A percentile compares a stretch with the other conserved stretches of the same genome.
phyloP scores from a whole-genome alignment of 495 filamentous ascomycete genomes.

The Penicillium antarcticum region DNA sequence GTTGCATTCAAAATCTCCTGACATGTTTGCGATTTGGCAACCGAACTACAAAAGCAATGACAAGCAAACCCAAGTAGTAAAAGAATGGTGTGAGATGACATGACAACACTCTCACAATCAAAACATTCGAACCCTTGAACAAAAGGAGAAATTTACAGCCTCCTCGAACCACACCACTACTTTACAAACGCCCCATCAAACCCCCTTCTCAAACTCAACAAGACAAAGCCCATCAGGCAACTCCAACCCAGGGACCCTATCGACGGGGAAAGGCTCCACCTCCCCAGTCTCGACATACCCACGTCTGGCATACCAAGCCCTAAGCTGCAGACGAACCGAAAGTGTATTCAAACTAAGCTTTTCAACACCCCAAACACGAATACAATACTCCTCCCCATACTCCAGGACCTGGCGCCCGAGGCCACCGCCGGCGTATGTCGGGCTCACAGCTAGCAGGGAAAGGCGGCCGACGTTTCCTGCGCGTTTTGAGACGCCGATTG shows the following conservation, averaged over 20 bases:
- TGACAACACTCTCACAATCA: too few species aligned
- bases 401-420: conserved; percentile 37
- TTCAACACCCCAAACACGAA: conserved; percentile 23
- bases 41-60: too few species aligned
- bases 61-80: too few species aligned
- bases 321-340: conserved; percentile 33
- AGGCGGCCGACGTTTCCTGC: conserved; percentile 26
- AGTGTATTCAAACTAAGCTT: conserved; percentile 37
- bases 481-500: conserved; percentile 30
- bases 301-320: conserved; percentile 41
- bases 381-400: conserved; percentile 38
- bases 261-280: conserved; percentile 35
- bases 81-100: too few species aligned
- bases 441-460: conserved; percentile 41
- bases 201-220: conserved; percentile 28
- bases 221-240: conserved; percentile 40
- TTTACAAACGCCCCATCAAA: too few species aligned
- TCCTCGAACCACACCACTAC: too few species aligned
- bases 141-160: too few species aligned
- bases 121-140: too few species aligned
- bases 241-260: conserved; percentile 19
- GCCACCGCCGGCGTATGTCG: conserved; percentile 31
- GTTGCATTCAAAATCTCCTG: too few species aligned
- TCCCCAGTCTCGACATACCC: conserved; percentile 41
- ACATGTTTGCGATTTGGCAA: too few species aligned